Evolutionary conservation across 2,329 filamentous ascomycete genomes (phyloP).

Genomic region (Leptographium flavum): DNA sequence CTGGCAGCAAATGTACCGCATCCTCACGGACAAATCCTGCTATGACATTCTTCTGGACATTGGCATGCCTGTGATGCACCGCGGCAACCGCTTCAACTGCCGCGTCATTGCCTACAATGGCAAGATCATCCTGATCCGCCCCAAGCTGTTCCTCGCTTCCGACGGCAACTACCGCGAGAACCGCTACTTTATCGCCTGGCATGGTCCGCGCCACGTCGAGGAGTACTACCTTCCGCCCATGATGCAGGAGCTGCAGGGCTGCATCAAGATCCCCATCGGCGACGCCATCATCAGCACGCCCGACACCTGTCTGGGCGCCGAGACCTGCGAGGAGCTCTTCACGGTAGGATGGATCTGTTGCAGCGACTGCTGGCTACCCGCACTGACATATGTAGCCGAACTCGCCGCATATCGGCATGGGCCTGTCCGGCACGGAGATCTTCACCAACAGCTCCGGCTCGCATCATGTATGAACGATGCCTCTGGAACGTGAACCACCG

Average conservation of each 20-base stretch:
- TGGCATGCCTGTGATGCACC: constrained; percentile 47
- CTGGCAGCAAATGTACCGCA: constrained; percentile 47
- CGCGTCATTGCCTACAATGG: constrained; percentile 50
- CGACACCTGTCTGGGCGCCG: constrained; percentile 45
- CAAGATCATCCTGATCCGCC: constrained; percentile 56
- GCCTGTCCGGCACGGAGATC: constrained; percentile 58
- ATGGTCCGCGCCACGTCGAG: constrained; percentile 41
- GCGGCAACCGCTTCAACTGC: constrained; percentile 50
- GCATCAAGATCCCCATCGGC: constrained; percentile 43
- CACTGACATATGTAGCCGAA: constrained; percentile 9
- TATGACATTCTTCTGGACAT: constrained; percentile 54
- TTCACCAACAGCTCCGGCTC: constrained; percentile 58
- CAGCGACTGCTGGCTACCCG: too few relatives aligned
- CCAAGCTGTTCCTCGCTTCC: constrained; percentile 39
- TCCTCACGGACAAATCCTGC: constrained; percentile 44
- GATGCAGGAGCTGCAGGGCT: constrained; percentile 36
- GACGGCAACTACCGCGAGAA: constrained; percentile 46
- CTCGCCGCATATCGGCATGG: constrained; percentile 40
- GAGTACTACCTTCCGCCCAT: constrained; percentile 49
- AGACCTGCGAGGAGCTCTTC: constrained; percentile 16
- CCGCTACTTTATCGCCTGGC: constrained; percentile 51
- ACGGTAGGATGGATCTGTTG: too few relatives aligned
- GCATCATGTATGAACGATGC: too few relatives aligned
- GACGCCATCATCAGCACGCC: constrained; percentile 46
- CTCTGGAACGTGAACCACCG: constrained; percentile 51